A percentile compares a stretch with the other conserved stretches of the same genome.
phyloP scores from a whole-genome alignment of 441 rosid genomes.

The Geranium incanum region DNA sequence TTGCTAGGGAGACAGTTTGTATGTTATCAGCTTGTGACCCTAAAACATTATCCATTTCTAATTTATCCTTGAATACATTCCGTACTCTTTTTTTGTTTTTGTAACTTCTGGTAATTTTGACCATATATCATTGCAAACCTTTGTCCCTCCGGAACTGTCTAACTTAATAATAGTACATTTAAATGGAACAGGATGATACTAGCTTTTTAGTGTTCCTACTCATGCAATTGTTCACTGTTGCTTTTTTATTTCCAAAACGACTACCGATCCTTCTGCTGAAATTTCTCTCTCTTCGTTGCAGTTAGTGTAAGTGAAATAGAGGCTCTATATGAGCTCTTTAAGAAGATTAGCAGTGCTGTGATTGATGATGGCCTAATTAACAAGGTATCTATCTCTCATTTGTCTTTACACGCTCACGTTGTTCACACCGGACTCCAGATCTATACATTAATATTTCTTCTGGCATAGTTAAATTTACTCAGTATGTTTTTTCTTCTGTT shows the following conservation, averaged over 20 bases:
- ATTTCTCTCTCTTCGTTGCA: slow-evolving; percentile 32
- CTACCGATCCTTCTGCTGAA: too few species aligned
- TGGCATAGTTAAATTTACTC: background rate
- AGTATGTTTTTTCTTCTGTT: background rate
- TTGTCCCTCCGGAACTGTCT: background rate
- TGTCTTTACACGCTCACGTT: background rate
- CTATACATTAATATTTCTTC: background rate
- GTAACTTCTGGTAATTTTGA: background rate
- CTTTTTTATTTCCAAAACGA: too few species aligned
- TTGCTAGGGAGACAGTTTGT: slow-evolving; percentile 97
- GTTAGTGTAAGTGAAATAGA: slow-evolving; percentile 97
- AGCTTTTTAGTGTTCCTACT: background rate
- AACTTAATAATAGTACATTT: background rate
- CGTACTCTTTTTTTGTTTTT: background rate
- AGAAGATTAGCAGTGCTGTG: slow-evolving; percentile 96
- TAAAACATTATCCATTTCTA: slow-evolving; percentile 14
- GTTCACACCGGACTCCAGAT: slow-evolving; percentile 1
- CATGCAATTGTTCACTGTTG: slow-evolving; percentile 4
- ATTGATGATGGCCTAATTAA: slow-evolving; percentile 92
- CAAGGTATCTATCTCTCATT: slow-evolving; percentile 42
- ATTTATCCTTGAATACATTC: background rate
- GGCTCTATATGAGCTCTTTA: slow-evolving; percentile 91
- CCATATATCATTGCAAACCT: background rate
- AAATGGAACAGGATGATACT: background rate
- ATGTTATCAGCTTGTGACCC: slow-evolving; percentile 30